These are phyloP conservation scores for Lactarius evosmus DNA, from an alignment of 768 basidiomycete genomes.

Conservation along the genomic window DNA sequence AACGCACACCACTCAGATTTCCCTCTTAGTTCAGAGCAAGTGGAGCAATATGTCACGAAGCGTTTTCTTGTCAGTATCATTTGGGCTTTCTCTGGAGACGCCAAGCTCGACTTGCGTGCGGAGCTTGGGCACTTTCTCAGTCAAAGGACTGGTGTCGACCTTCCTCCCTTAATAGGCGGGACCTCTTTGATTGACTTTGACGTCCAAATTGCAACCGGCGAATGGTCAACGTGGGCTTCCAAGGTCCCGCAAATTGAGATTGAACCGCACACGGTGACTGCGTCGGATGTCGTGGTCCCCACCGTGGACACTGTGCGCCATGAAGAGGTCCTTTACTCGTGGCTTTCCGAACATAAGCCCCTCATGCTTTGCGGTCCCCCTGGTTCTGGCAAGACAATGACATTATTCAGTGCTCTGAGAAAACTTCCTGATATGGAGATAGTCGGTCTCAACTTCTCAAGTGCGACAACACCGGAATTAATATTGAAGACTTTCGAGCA, in stretches of 20 bases:
- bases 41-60: slow-evolving; percentile 90
- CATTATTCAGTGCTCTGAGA: slow-evolving; percentile 93
- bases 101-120: slow-evolving; percentile 84
- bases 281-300: slow-evolving; percentile 95
- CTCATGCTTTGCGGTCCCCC: slow-evolving; percentile 98
- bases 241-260: slow-evolving; percentile 94
- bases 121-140: slow-evolving; percentile 87
- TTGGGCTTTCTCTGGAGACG: slow-evolving; percentile 98
- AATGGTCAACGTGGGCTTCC: slow-evolving; percentile 91
- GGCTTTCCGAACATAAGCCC: slow-evolving; percentile 98
- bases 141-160: slow-evolving; percentile 82
- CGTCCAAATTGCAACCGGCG: slow-evolving; percentile 78
- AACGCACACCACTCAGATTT: slow-evolving; percentile 95
- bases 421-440: slow-evolving; percentile 99
- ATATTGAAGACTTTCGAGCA: slow-evolving; percentile 99
- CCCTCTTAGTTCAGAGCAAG: slow-evolving; percentile 75
- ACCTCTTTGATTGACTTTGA: slow-evolving; percentile 93
- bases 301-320: slow-evolving; percentile 98
- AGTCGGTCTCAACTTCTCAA: slow-evolving; percentile 98
- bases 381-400: slow-evolving; percentile 99
- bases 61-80: slow-evolving; percentile 88
- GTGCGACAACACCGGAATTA: slow-evolving; percentile 95
- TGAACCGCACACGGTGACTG: slow-evolving; percentile 93
- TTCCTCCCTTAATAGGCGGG: slow-evolving; percentile 71
- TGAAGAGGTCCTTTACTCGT: slow-evolving; percentile 97